Percentiles rank a stretch among this genome's conserved stretches.
phyloP scores from a whole-genome alignment of 2,329 filamentous ascomycete genomes.

The Lecanicillium sp. region DNA sequence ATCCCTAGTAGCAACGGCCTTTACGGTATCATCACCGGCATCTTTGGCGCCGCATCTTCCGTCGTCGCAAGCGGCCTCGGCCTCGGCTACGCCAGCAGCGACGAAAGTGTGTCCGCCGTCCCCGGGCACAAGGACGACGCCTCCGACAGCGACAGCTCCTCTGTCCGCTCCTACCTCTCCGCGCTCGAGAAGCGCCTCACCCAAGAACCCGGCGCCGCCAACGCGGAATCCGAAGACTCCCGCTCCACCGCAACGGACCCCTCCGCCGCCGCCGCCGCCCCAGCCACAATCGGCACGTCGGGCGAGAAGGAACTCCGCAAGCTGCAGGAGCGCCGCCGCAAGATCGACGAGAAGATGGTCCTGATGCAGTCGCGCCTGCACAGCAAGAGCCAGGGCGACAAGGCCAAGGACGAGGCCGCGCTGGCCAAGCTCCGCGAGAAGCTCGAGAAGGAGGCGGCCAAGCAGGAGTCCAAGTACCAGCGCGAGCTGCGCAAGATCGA shows the following conservation, averaged over 20 bases:
- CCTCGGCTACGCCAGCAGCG: slow-evolving; percentile 22
- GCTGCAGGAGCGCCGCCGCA: slow-evolving; percentile 53
- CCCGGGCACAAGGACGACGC: slow-evolving; percentile 22
- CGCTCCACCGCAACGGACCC: slow-evolving; percentile 16
- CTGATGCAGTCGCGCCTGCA: slow-evolving; percentile 45
- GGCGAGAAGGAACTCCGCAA: slow-evolving; percentile 59
- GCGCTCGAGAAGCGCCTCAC: slow-evolving; percentile 34
- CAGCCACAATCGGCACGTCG: slow-evolving; percentile 18
- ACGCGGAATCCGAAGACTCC: slow-evolving; percentile 35
- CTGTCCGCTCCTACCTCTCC: slow-evolving; percentile 43
- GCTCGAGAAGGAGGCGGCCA: slow-evolving; percentile 57
- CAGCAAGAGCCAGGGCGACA: slow-evolving; percentile 40
- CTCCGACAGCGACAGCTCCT: slow-evolving; percentile 38
- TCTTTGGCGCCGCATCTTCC: slow-evolving; percentile 44
- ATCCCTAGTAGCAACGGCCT: slow-evolving; percentile 40
- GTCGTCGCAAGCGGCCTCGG: slow-evolving; percentile 35
- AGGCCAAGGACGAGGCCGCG: slow-evolving; percentile 43
- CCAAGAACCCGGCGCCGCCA: slow-evolving; percentile 23
- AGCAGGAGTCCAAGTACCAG: slow-evolving; percentile 60
- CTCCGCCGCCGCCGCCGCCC: background rate
- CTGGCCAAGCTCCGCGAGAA: slow-evolving; percentile 56
- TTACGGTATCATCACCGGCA: slow-evolving; percentile 50
- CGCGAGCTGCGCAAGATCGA: slow-evolving; percentile 60
- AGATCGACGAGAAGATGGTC: slow-evolving; percentile 58
- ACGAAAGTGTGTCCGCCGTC: slow-evolving; percentile 22